Base-by-base conservation (phyloP, 1,139 yeast species). In the Lodderomyces pseudojiufengensis region DNA sequence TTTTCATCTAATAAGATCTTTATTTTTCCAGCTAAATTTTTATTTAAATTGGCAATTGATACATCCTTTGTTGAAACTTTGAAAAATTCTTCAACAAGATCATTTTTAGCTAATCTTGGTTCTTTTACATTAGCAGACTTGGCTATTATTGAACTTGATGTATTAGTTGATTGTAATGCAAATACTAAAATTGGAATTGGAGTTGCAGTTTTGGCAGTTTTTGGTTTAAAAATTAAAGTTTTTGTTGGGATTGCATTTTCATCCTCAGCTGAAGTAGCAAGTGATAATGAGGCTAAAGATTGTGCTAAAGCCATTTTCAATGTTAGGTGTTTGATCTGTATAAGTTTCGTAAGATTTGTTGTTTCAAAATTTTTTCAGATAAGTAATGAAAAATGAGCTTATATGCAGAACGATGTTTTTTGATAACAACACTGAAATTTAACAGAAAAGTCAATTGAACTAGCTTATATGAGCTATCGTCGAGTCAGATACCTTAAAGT, bases 71-170 rank as follows among this genome's bases (percentile, higher is more conserved):
- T 78, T 24, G 78, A 52, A 33, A 76, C 69, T 26, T 72, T 67
- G 53, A 87, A 86, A 54, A 83, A 75, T 49, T 79, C 78, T 43
- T 70, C 67, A 30, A 86, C 80, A 48, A 87, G 68, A 40, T 84
- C 96, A 45, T 85, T 90, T 49, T 79, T 79, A 37, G 96, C 97
- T 52, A 86, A 66, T 59, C 96, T 76, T 46, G 95, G 95, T 45
- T 87, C 96, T 63, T 87, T 88, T 33, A 76, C 85, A 34, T 70
- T 72, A 12, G 88, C 84, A 31, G 79, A 72, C 42, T 72, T 67
- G 32, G 95, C 90, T 44, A 87, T 72, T 23, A 70, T 53, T 16
- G 72, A 66, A 5, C 83, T 62, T 35, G 95, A 87, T 26, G 96
- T 85, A 33, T 70, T 66, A 6, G 95, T 84, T 3, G 78, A 50